phyloP scores from a whole-genome alignment of 208 protist genomes.

The Naegleria gruberi region DNA sequence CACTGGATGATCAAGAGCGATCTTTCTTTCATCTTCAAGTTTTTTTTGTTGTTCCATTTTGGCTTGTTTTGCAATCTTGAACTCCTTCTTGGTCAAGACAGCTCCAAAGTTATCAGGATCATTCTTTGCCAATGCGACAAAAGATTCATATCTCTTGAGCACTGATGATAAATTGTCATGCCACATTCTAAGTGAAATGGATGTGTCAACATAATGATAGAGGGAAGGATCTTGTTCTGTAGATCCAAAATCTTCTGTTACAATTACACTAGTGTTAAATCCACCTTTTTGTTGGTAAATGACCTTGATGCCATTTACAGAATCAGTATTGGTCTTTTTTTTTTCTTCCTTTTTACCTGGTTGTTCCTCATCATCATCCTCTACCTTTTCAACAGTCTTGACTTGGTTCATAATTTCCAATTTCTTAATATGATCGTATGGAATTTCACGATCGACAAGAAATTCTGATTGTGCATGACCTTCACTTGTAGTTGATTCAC shows the following conservation, averaged over 20 bases:
- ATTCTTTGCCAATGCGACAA: background rate
- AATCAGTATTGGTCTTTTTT: background rate
- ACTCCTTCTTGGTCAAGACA: background rate
- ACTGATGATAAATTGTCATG: background rate
- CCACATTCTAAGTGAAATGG: background rate
- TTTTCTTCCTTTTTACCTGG: background rate
- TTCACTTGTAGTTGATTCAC: background rate
- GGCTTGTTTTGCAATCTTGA: background rate
- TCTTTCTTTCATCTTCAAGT: background rate
- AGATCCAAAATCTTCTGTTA: background rate
- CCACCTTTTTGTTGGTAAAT: background rate
- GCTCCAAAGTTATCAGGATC: conserved; percentile 1
- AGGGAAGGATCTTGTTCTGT: background rate
- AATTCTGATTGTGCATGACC: background rate
- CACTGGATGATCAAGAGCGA: background rate
- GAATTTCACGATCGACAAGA: background rate
- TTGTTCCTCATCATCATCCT: background rate
- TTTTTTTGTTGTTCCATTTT: background rate
- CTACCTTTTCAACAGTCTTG: background rate
- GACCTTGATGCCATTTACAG: background rate
- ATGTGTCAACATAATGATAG: background rate
- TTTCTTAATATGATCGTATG: conserved; percentile 1
- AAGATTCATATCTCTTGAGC: background rate
- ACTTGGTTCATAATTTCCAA: background rate
- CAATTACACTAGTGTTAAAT: background rate